Evolutionary conservation across 805 yeast genomes (phyloP), one percentile per base, ranked within the genome.

Genomic region (Grigorovia yakushimaensis): DNA sequence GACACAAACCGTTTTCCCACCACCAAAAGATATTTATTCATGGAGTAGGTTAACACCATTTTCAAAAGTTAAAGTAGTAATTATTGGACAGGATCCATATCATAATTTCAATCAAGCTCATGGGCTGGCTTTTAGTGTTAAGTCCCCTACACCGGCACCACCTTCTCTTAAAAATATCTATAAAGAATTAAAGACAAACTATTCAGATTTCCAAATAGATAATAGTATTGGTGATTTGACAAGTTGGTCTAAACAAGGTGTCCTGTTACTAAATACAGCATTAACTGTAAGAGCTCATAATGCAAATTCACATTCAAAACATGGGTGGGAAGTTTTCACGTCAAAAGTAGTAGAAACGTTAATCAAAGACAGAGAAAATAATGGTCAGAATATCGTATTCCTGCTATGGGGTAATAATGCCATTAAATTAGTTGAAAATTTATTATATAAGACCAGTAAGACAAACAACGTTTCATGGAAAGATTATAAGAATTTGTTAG

Each of bases 71-170:
- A 81, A 79, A 58, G 93, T 91, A 23, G 74, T 93, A 1, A 76
- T 93, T 11, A 69, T 93, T 41, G 98, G 98, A 1, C 98, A 93
- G 64, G 98, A 93, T 62, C 98, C 98, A 0, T 93, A 93, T 62
- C 98, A 93, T 65, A 88, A 88, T 62, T 66, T 66, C 56, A 84
- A 85, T 61, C 98, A 93, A 64, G 98, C 98, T 0, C 98, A 93
- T 60, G 98, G 98, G 0, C 69, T 93, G 24, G 98, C 98, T 3
- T 93, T 93, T 56, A 84, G 94, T 19, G 98, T 93, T 1, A 73
- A 79, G 47, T 83, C 84, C 30, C 95, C 96, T 1, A 81, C 88
- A 0, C 78, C 79, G 1, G 84, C 93, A 1, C 98, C 98, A 0
- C 93, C 94, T 1, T 88, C 96, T 1, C 70, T 93, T 48, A 72